Conservation (phyloP, 805 yeast species). For the Tetrapisispora phaffii region DNA sequence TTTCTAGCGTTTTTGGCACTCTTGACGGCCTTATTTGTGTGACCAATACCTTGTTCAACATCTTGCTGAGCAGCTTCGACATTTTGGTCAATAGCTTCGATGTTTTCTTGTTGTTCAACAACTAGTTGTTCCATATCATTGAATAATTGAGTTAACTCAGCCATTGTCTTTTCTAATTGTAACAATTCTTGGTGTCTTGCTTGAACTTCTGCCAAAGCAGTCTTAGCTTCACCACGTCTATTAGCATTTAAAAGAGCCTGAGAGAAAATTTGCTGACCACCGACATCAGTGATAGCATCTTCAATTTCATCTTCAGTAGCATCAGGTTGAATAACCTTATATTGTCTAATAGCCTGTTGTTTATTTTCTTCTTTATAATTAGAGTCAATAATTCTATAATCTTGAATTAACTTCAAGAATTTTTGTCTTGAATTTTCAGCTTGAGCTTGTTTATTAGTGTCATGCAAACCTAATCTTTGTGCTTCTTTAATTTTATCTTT, state of each 20-base stretch:
- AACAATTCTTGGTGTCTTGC: conserved; percentile 90
- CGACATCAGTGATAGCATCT: conserved; percentile 75
- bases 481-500: conserved; percentile 68
- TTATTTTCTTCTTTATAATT: conserved; percentile 75
- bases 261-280: conserved; percentile 85
- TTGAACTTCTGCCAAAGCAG: conserved; percentile 92
- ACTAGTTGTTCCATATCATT: conserved; percentile 94
- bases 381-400: conserved; percentile 77
- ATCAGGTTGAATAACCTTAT: conserved; percentile 77
- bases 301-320: conserved; percentile 77
- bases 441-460: conserved; percentile 77
- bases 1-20: conserved; percentile 84
- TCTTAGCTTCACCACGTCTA: conserved; percentile 89
- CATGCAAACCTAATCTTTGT: conserved; percentile 60
- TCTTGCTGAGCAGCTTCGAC: conserved; percentile 78
- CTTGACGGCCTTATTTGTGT: conserved; percentile 80
- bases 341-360: conserved; percentile 86
- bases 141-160: conserved; percentile 88
- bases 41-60: conserved; percentile 89
- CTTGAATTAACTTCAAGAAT: conserved; percentile 79
- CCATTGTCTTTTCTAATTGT: conserved; percentile 90
- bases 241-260: conserved; percentile 82
- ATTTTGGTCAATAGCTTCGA: conserved; percentile 73
- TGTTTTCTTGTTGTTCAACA: conserved; percentile 85
- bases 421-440: conserved; percentile 80